Evolutionary conservation across 805 yeast species (phyloP), one percentile per base, ranked within the genome.

Genomic region (Hagleromyces aurorensis): DNA sequence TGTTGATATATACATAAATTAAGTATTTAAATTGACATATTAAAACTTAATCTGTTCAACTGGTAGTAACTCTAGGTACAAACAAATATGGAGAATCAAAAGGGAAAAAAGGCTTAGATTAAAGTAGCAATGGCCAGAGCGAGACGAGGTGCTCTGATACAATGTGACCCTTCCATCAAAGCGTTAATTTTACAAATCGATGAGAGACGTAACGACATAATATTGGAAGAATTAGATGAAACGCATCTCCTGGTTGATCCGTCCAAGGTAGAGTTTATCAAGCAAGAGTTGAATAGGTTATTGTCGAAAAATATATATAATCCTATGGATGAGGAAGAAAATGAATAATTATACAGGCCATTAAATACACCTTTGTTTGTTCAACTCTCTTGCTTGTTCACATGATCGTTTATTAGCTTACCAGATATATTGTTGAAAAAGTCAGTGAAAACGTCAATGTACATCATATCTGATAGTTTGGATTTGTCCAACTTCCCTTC

Each of bases 131-230:
- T 65, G 78, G 71, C 76, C 2, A 59, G 74, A 38, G 78, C 78
- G 21, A 62, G 73, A 24, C 69, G 66, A 48, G 77, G 78, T 30
- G 63, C 70, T 3, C 45, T 72, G 25, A 56, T 72, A 11, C 67
- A 70, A 40, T 72, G 96, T 54, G 98, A 89, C 53, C 97, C 98
- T 2, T 84, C 96, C 1, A 86, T 89, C 40, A 70, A 76, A 40
- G 95, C 97, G 0, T 64, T 89, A 27, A 83, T 89, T 2, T 59
- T 89, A 13, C 80, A 77, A 51, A 80, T 89, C 23, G 97, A 91
- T 55, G 62, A 84, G 0, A 72, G 74, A 16, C 60, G 67, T 20
- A 79, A 83, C 35, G 94, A 86, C 43, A 78, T 91, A 19, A 71
- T 75, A 4, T 55, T 75, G 13, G 76, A 72, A 33, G 97, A 91